Evolutionary conservation across 257 asterid species (phyloP).

Genomic region (Jaltomata sinuosa): DNA sequence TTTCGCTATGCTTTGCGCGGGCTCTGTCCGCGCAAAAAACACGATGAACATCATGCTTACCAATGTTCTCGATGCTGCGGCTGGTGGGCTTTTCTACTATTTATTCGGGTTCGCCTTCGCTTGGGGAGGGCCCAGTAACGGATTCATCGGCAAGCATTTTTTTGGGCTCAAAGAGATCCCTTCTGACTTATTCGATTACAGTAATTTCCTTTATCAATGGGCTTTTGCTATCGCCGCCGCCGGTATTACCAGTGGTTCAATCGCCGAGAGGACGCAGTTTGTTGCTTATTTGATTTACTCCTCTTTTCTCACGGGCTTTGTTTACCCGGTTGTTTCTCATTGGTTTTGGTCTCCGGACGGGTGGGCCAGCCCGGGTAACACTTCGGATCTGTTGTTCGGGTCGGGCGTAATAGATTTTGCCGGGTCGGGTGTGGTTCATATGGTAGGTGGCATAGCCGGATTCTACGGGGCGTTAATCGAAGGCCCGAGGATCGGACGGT

Average conservation of each 20-base stretch:
- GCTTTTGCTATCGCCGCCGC: slow-evolving; percentile 98
- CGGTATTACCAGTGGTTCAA: slow-evolving; percentile 87
- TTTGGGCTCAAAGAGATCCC: slow-evolving; percentile 62
- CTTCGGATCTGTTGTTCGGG: slow-evolving; percentile 36
- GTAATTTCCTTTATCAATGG: slow-evolving; percentile 72
- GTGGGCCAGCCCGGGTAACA: slow-evolving; percentile 67
- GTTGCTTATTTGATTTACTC: slow-evolving; percentile 74
- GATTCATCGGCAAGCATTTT: slow-evolving; percentile 73
- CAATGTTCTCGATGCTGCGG: slow-evolving; percentile 91
- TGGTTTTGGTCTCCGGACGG: slow-evolving; percentile 93
- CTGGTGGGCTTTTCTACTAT: slow-evolving; percentile 81
- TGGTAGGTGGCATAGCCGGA: slow-evolving; percentile 93
- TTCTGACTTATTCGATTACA: slow-evolving; percentile 33
- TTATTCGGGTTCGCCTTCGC: slow-evolving; percentile 88
- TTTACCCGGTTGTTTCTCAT: slow-evolving; percentile 82
- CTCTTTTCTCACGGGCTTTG: slow-evolving; percentile 71
- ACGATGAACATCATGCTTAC: slow-evolving; percentile 94
- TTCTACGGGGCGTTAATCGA: slow-evolving; percentile 69
- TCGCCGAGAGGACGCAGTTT: slow-evolving; percentile 83
- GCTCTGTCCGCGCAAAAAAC: slow-evolving; percentile 86
- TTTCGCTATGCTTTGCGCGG: slow-evolving; percentile 95
- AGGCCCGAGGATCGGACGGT: slow-evolving; percentile 86
- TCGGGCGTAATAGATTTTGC: slow-evolving; percentile 89
- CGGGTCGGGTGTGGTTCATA: slow-evolving; percentile 89
- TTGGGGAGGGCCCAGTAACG: slow-evolving; percentile 65